These are phyloP conservation scores for Rhizophagus sp. DNA, from an alignment of 192 early-diverging fungal species.

Conservation along the genomic window DNA sequence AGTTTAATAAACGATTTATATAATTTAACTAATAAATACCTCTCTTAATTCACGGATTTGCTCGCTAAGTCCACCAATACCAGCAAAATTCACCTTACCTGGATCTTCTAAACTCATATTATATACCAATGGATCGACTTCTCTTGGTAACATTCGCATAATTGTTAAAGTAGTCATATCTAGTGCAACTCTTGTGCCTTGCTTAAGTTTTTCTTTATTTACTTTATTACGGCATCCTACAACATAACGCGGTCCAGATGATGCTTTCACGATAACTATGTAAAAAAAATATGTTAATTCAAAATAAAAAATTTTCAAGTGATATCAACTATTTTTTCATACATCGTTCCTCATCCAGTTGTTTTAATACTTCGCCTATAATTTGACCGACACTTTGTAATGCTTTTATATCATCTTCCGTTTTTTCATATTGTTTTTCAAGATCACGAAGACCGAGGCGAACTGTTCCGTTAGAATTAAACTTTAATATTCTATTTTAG, in stretches of 20 bases:
- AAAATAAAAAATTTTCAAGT: background rate
- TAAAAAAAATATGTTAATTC: background rate
- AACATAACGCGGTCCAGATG: slow-evolving; percentile 95
- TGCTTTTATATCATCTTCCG: slow-evolving; percentile 97
- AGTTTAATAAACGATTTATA: background rate
- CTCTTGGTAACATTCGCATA: slow-evolving; percentile 97
- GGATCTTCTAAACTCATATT: slow-evolving; percentile 99
- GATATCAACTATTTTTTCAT: slow-evolving; percentile 27
- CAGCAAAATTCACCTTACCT: slow-evolving; percentile 92
- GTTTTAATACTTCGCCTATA: slow-evolving; percentile 97
- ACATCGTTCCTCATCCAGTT: slow-evolving; percentile 96
- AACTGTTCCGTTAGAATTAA: slow-evolving; percentile 51
- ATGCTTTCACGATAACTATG: slow-evolving; percentile 95
- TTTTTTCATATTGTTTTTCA: slow-evolving; percentile 92
- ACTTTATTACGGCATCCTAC: slow-evolving; percentile 96
- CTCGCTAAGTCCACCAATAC: slow-evolving; percentile 93
- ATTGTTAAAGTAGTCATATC: slow-evolving; percentile 99
- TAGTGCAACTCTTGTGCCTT: slow-evolving; percentile 95
- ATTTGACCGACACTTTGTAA: slow-evolving; percentile 99
- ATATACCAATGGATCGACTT: slow-evolving; percentile 99
- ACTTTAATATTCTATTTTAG: too few species aligned
- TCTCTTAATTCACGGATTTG: slow-evolving; percentile 98
- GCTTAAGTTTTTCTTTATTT: slow-evolving; percentile 93
- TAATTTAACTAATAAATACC: slow-evolving; percentile 39
- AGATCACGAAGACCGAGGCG: slow-evolving; percentile 82